A percentile compares a stretch with the other conserved stretches of the same genome.
Evolutionary conservation across 2,329 filamentous ascomycete species (phyloP).

Genomic region (Sporothrix variecibatus): DNA sequence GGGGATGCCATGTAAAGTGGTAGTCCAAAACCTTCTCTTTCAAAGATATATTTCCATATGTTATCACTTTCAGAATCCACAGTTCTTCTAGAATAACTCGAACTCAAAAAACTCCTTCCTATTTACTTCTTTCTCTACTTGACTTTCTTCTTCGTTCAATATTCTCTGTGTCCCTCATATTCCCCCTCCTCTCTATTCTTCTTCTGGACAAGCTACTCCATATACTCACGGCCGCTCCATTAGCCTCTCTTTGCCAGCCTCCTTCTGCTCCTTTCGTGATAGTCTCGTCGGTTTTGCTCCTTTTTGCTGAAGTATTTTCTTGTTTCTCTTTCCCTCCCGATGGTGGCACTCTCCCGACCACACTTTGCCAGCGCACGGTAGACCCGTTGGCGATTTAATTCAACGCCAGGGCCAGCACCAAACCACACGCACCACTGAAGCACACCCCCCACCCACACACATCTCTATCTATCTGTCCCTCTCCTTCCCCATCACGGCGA

Average conservation of each 20-base stretch:
- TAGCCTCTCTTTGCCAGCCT: not conserved
- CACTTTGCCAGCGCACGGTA: not conserved
- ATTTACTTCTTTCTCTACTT: not conserved
- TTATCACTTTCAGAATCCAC: not conserved
- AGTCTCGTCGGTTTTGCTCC: not conserved
- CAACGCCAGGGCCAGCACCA: not conserved
- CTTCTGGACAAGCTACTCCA: not conserved
- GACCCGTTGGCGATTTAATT: not conserved
- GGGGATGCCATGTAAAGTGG: not conserved
- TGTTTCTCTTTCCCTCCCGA: not conserved
- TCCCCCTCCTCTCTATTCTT: not conserved
- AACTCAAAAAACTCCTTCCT: not conserved
- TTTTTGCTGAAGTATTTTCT: not conserved
- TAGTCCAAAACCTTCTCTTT: not conserved
- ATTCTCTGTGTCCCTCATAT: not conserved
- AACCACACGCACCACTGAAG: not conserved
- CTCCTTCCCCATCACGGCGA: conserved; percentile 7
- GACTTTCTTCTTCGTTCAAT: not conserved
- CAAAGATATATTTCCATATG: not conserved
- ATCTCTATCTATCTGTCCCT: not conserved
- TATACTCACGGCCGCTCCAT: not conserved
- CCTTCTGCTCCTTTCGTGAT: conserved; percentile 1
- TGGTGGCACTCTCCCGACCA: not conserved
- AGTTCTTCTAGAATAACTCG: not conserved
- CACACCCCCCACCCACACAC: not conserved